Percentiles rank a stretch among this genome's conserved stretches.
phyloP scores from a whole-genome alignment of 805 yeast species.

The Candida fluviatilis region DNA sequence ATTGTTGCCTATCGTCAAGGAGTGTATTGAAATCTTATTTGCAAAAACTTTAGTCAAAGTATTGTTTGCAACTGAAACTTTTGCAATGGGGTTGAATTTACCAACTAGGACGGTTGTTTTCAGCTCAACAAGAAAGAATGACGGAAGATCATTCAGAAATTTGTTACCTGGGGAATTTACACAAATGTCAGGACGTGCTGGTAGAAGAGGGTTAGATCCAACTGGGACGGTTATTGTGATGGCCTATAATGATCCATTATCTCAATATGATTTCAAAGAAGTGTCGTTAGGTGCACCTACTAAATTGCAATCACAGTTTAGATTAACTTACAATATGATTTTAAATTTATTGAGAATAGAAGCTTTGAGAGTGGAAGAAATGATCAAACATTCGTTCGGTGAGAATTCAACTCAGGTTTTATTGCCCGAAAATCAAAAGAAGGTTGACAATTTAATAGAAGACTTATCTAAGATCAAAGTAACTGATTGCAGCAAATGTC shows the following conservation, averaged over 20 bases:
- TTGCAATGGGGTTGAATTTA: constrained; percentile 96
- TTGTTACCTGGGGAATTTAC: constrained; percentile 95
- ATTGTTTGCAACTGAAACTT: constrained; percentile 94
- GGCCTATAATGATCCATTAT: constrained; percentile 68
- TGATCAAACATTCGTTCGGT: constrained; percentile 93
- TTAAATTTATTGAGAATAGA: constrained; percentile 87
- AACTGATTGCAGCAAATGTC: constrained; percentile 32
- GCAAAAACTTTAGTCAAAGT: constrained; percentile 84
- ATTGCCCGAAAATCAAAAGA: constrained; percentile 78
- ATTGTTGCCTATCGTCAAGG: constrained; percentile 86
- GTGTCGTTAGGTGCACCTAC: constrained; percentile 89
- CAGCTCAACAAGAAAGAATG: constrained; percentile 81
- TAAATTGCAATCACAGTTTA: constrained; percentile 83
- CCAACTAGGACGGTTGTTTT: constrained; percentile 97
- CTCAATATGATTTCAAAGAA: constrained; percentile 59
- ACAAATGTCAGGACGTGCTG: constrained; percentile 99
- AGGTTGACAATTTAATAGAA: constrained; percentile 50
- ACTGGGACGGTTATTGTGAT: constrained; percentile 94
- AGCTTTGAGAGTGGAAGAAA: constrained; percentile 94
- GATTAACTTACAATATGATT: constrained; percentile 94
- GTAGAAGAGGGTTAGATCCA: constrained; percentile 91
- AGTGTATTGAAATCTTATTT: constrained; percentile 87
- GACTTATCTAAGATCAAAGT: constrained; percentile 38
- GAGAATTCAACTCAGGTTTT: constrained; percentile 84
- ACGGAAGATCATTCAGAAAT: constrained; percentile 77